phyloP scores from a whole-genome alignment of 208 protist genomes.

The Leishmania tarentolae region DNA sequence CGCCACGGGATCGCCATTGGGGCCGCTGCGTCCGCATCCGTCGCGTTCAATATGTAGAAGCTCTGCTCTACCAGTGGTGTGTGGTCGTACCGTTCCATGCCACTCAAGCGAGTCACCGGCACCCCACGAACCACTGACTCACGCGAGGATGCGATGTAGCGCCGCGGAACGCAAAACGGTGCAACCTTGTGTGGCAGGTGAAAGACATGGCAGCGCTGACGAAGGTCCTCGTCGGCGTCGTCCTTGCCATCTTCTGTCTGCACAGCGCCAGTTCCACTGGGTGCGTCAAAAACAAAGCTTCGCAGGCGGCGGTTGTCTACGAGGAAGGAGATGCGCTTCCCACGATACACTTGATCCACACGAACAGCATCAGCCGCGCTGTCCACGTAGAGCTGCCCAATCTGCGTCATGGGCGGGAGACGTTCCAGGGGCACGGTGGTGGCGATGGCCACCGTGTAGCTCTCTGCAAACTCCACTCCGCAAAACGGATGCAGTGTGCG shows the following conservation, averaged over 20 bases:
- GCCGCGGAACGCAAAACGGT: constrained; percentile 47
- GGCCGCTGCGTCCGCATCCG: neutral
- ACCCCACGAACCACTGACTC: constrained; percentile 49
- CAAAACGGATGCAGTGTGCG: constrained; percentile 10
- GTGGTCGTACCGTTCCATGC: constrained; percentile 40
- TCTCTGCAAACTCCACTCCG: constrained; percentile 27
- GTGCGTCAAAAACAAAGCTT: constrained; percentile 17
- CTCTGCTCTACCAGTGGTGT: constrained; percentile 28
- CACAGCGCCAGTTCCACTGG: neutral
- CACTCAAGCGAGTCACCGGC: constrained; percentile 40
- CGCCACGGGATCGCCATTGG: constrained; percentile 48
- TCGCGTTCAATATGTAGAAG: constrained; percentile 36
- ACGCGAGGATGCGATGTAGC: constrained; percentile 26
- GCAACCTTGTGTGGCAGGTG: constrained; percentile 19
- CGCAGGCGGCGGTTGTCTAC: constrained; percentile 34
- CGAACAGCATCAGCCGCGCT: constrained; percentile 12
- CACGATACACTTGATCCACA: constrained; percentile 35
- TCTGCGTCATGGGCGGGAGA: constrained; percentile 28
- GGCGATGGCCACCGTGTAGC: constrained; percentile 37
- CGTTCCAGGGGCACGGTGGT: constrained; percentile 31
- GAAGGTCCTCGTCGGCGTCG: neutral
- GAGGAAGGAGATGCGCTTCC: constrained; percentile 29
- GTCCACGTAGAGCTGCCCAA: constrained; percentile 45
- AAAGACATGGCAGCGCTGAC: constrained; percentile 31
- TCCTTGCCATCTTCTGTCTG: neutral